Evolutionary conservation across 1,284 basidiomycete species (phyloP), one percentile per base, ranked within the genome.

Genomic region (Ganoderma sp.): DNA sequence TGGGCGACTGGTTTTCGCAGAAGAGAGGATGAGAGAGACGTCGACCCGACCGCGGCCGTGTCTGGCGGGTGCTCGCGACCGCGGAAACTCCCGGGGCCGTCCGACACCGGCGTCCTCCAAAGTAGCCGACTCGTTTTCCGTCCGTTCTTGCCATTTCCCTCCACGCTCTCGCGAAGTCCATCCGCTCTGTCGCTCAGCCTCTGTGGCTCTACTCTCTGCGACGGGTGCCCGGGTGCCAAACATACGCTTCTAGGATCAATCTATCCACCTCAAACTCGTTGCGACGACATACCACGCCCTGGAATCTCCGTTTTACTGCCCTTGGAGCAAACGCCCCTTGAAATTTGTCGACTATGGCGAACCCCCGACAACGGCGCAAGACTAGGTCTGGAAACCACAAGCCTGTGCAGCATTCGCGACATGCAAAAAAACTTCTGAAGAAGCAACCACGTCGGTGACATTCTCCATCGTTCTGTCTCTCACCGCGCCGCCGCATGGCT

Each of bases 311-410:
- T 61, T 67, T 64, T 48, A 57, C 63, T 67, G 67, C 67, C 42
- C 28, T 52, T 67, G 32, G n/a, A 48, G 63, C 52, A 65, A 56
- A 64, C 59, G 63, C 61, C 52, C 59, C 67, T 61, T 67, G 43
- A 52, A 67, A 66, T 37, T 39, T 58, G 66, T 67, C 45, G 56
- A 71, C 63, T 9, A 98, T 98, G 96, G 95, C 92, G 65, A 98
- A 97, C 79, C 96, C 96, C 74, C 88, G 96, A 68, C 96, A 98
- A 81, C 86, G 94, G 70, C 86, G 90, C 71, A 96, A 96, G 81
- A 78, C 86, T 63, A 89, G 90, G 43, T 95, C 94, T 60, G 87
- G 88, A 28, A 83, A 88, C 10, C 85, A 95, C 77, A 88, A 82
- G 72, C 82, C 90, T 22, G 86, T 95, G 63, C 89, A 89, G 57